phyloP scores from a whole-genome alignment of 257 asterid species.

The Nicotiana noctiflora region DNA sequence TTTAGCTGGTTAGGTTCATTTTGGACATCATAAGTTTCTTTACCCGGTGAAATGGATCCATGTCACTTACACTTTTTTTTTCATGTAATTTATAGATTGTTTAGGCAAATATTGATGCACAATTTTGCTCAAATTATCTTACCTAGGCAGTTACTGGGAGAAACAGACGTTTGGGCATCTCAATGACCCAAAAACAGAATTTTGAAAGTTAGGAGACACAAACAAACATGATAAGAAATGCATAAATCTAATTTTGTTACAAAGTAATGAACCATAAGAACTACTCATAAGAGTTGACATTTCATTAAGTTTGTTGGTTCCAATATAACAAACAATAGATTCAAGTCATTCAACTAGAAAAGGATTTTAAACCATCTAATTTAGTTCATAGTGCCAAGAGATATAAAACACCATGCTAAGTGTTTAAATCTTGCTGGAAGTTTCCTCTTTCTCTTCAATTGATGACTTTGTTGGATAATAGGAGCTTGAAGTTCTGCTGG shows the following conservation, averaged over 20 bases:
- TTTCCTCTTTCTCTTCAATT: background rate
- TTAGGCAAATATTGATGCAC: background rate
- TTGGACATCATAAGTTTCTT: background rate
- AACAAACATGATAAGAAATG: background rate
- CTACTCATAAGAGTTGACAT: background rate
- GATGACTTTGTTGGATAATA: background rate
- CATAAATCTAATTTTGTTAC: background rate
- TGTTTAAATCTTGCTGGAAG: background rate
- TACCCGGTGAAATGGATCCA: conserved; percentile 5
- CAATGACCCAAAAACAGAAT: background rate
- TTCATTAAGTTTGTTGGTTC: background rate
- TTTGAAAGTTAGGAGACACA: background rate
- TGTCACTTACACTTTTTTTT: background rate
- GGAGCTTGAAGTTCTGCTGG: background rate
- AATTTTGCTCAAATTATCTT: background rate
- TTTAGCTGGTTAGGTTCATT: background rate
- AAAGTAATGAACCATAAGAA: background rate
- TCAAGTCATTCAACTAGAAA: background rate
- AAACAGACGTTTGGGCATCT: conserved; percentile 1
- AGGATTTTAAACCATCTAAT: background rate
- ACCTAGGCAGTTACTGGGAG: background rate
- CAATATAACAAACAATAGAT: background rate
- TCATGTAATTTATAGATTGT: background rate
- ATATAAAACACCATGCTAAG: background rate
- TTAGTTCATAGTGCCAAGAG: background rate